These are phyloP conservation scores for Hypomyces perniciosus DNA, from an alignment of 2,329 filamentous ascomycete genomes.

Conservation along the genomic window DNA sequence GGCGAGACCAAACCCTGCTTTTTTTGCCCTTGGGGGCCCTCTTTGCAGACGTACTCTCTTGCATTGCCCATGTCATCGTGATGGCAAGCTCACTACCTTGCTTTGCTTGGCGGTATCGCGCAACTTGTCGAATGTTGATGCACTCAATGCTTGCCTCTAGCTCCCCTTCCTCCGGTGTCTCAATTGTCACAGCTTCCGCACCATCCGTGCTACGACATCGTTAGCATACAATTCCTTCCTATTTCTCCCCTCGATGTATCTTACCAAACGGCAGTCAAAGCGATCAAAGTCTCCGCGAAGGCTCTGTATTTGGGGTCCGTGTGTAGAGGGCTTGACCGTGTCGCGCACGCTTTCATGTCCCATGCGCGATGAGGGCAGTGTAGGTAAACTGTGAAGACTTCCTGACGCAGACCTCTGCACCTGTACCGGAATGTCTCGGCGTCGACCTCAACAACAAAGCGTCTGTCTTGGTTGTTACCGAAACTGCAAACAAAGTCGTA, in stretches of 20 bases:
- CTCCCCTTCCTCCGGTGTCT: not conserved
- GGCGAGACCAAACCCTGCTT: conserved; percentile 1
- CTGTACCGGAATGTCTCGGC: conserved; percentile 19
- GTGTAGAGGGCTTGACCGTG: conserved; percentile 10
- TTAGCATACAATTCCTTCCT: not conserved
- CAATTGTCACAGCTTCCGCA: not conserved
- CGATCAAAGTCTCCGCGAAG: conserved; percentile 19
- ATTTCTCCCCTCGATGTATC: conserved; percentile 1
- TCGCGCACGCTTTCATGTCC: conserved; percentile 25
- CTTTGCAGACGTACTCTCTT: conserved; percentile 4
- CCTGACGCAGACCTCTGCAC: conserved; percentile 16
- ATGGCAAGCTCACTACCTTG: not conserved
- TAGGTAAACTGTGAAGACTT: conserved; percentile 20
- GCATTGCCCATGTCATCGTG: not conserved
- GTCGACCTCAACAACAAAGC: conserved; percentile 23
- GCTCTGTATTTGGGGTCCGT: conserved; percentile 13
- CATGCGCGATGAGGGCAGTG: conserved; percentile 27
- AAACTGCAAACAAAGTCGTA: conserved; percentile 23
- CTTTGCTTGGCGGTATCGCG: conserved; percentile 1
- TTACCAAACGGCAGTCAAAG: conserved; percentile 21
- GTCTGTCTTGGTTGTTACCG: not conserved
- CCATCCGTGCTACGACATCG: not conserved
- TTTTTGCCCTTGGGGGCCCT: not conserved
- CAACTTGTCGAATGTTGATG: conserved; percentile 8
- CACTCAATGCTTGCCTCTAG: not conserved